phyloP scores from a whole-genome alignment of 257 asterid species.

The Vinca minor region DNA sequence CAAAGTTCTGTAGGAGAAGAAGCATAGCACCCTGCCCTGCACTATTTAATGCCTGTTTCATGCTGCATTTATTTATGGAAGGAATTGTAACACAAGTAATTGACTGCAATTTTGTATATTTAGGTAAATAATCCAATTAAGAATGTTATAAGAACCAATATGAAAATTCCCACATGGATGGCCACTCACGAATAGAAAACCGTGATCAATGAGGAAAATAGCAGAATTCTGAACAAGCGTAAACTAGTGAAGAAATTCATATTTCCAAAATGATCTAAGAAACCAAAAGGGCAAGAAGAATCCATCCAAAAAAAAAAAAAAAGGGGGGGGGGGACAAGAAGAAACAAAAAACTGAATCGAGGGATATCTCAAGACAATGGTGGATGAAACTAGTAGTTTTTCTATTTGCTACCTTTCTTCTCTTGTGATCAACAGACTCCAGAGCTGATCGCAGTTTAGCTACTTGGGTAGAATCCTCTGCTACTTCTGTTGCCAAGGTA shows the following conservation, averaged over 20 bases:
- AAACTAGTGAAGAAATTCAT: background rate
- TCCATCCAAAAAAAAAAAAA: too few relatives aligned
- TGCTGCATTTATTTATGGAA: background rate
- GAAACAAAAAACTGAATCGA: background rate
- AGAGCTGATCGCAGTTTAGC: slow-evolving; percentile 96
- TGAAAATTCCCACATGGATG: background rate
- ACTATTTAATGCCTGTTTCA: background rate
- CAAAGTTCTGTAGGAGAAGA: background rate
- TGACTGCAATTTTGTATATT: background rate
- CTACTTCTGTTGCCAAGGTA: slow-evolving; percentile 92
- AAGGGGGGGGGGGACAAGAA: too few relatives aligned
- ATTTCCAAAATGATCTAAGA: background rate
- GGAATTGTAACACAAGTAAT: background rate
- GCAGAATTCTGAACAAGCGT: background rate
- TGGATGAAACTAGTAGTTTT: background rate
- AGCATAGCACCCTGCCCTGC: background rate
- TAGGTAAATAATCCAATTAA: background rate
- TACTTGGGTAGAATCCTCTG: slow-evolving; percentile 86
- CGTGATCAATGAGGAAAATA: background rate
- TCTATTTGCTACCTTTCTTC: slow-evolving; percentile 65
- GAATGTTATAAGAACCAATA: background rate
- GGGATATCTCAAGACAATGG: background rate
- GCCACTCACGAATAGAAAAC: background rate
- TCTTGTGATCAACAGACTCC: slow-evolving; percentile 96
- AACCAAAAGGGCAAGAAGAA: background rate